Evolutionary conservation across 306 rosid genomes (phyloP).

Genomic region (Citrullus colocynthis): DNA sequence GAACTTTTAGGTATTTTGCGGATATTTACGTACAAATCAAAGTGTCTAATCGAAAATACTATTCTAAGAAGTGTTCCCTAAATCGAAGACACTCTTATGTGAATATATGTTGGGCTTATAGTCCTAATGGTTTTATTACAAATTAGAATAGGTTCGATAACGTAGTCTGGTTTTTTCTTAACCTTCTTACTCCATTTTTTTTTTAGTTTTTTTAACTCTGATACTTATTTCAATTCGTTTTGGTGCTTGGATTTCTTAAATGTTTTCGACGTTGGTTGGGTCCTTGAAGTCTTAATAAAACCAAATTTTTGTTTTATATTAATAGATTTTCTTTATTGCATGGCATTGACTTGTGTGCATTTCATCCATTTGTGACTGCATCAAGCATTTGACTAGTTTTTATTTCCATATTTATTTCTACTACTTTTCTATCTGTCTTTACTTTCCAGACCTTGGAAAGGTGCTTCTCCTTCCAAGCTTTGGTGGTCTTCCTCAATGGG

Average conservation of each 20-base stretch:
- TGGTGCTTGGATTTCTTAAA: neutral
- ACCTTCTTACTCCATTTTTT: too few relatives aligned
- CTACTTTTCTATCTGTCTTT: neutral
- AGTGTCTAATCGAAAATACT: neutral
- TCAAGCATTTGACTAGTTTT: neutral
- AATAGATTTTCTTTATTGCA: neutral
- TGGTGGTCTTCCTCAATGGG: slow-evolving; percentile 88
- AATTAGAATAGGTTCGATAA: neutral
- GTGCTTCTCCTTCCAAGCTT: slow-evolving; percentile 77
- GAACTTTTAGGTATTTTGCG: too few relatives aligned
- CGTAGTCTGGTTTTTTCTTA: neutral
- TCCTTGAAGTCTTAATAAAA: neutral
- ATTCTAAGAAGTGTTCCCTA: neutral
- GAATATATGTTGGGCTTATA: neutral
- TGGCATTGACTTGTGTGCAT: neutral
- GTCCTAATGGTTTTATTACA: neutral
- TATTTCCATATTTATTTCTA: neutral
- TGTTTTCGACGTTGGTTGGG: neutral
- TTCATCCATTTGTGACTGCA: neutral
- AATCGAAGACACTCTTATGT: neutral
- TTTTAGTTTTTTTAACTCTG: neutral
- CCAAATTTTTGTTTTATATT: neutral
- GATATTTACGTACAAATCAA: neutral
- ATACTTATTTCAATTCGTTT: neutral
- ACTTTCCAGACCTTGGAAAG: slow-evolving; percentile 57